These are phyloP conservation scores for Lentinus tigrinus DNA, from an alignment of 768 basidiomycete species.

Conservation along the genomic window DNA sequence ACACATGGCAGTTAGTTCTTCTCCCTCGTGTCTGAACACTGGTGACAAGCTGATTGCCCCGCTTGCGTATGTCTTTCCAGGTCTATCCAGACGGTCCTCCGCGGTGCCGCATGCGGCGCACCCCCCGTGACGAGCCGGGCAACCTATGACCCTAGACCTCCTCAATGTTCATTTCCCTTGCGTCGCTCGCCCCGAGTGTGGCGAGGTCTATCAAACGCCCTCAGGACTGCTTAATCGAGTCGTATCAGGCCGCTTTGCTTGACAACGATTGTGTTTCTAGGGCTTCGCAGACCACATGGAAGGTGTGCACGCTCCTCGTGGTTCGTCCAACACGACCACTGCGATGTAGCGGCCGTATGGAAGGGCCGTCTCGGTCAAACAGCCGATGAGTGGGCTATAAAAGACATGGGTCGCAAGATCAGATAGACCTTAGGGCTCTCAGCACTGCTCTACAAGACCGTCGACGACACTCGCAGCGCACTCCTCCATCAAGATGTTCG, in stretches of 20 bases:
- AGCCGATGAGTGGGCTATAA: neutral
- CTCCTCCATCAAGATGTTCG: slow-evolving; percentile 12
- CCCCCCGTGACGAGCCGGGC: too few relatives aligned
- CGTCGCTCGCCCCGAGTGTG: too few relatives aligned
- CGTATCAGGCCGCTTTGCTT: neutral
- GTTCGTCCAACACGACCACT: neutral
- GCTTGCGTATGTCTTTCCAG: neutral
- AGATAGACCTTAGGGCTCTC: neutral
- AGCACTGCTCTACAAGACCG: neutral
- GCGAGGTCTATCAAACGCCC: neutral
- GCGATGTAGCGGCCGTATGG: neutral
- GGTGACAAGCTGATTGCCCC: neutral
- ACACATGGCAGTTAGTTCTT: neutral
- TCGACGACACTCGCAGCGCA: slow-evolving; percentile 3
- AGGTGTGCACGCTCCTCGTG: neutral
- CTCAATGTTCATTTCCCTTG: too few relatives aligned
- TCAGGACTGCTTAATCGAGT: neutral
- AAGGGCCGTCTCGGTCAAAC: neutral
- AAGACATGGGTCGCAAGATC: neutral
- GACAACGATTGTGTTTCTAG: neutral
- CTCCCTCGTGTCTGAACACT: neutral
- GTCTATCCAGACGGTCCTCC: neutral
- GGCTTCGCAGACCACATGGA: neutral
- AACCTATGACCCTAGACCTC: too few relatives aligned
- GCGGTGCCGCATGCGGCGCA: neutral